These are phyloP conservation scores for Phytophthora capsici DNA, from an alignment of 352 stramenopile genomes.

Conservation along the genomic window DNA sequence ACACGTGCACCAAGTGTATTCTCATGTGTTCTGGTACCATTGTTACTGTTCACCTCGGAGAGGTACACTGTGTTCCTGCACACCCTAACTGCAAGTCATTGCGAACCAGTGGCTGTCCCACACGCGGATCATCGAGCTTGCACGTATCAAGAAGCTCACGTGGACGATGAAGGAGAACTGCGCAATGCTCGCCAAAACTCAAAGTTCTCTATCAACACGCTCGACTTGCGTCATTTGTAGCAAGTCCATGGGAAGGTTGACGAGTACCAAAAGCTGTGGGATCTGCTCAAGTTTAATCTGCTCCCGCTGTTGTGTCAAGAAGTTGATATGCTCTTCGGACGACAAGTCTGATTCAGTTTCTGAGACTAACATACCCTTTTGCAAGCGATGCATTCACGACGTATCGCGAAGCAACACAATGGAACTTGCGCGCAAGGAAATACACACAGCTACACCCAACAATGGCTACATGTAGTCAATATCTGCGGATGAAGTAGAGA, in stretches of 20 bases:
- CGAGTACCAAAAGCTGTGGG: conserved; percentile 20
- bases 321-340: conserved; percentile 12
- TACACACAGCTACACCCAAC: background rate
- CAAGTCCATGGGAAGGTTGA: conserved; percentile 25
- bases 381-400: conserved; percentile 25
- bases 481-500: background rate
- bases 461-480: background rate
- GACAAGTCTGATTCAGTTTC: background rate
- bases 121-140: conserved; percentile 44
- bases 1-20: too few species aligned
- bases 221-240: conserved; percentile 23
- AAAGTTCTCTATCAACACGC: conserved; percentile 19
- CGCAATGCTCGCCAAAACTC: conserved; percentile 6
- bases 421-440: conserved; percentile 21
- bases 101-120: conserved; percentile 40
- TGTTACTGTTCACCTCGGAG: too few species aligned
- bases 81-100: too few species aligned
- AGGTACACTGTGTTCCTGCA: too few species aligned
- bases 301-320: conserved; percentile 41
- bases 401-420: conserved; percentile 18
- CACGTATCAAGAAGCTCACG: conserved; percentile 64
- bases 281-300: conserved; percentile 28
- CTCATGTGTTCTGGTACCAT: too few species aligned
- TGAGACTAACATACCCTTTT: conserved; percentile 29
- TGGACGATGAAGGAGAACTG: conserved; percentile 38